Evolutionary conservation across 768 basidiomycete genomes (phyloP), one percentile per base, ranked within the genome.

Genomic region (Phanerochaete carnosa): DNA sequence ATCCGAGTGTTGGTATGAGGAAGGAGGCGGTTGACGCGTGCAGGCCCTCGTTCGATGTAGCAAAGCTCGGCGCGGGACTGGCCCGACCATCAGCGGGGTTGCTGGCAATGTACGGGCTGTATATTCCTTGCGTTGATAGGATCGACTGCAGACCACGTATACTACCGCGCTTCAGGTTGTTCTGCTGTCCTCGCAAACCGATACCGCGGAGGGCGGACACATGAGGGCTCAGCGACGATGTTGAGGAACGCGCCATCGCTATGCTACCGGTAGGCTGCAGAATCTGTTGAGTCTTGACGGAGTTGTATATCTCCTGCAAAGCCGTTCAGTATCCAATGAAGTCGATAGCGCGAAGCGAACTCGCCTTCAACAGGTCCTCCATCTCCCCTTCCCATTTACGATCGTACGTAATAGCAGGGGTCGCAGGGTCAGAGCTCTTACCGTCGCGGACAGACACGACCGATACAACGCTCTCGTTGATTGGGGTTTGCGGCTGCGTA

Each of bases 51-150:
- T 92, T 83, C 3, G 92, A 95, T 4, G 94, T 94, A 1, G 93
- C 89, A 69, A 90, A 94, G 72, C 94, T 97, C 1, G 95, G 95
- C 3, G 95, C 92, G 6, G 96, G 97, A 70, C 95, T 97, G n/a
- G 88, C 81, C 25, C 94, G 83, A 1, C 96, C 94, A 68, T 95
- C 92, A 60, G 89, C 83, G 65, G 86, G 90, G 71, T 87, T 88
- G 66, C 85, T 89, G 66, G 89, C 92, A 67, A 91, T 92, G 68
- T 94, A 94, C 7, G 92, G 92, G 68, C 90, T 94, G 54, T 77
- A 73, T n/a, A 82, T 81, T n/a, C 78, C 69, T 61, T 85, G 89
- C 19, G 82, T 75, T 49, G 80, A 81, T 15, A 95, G 76, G 58
- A 98, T 87, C 5, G 90, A 87, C 60, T 92, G 90, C 53, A 94